Base-by-base conservation (phyloP, 108 stramenopile genomes). In the Cyclotella baltica region DNA sequence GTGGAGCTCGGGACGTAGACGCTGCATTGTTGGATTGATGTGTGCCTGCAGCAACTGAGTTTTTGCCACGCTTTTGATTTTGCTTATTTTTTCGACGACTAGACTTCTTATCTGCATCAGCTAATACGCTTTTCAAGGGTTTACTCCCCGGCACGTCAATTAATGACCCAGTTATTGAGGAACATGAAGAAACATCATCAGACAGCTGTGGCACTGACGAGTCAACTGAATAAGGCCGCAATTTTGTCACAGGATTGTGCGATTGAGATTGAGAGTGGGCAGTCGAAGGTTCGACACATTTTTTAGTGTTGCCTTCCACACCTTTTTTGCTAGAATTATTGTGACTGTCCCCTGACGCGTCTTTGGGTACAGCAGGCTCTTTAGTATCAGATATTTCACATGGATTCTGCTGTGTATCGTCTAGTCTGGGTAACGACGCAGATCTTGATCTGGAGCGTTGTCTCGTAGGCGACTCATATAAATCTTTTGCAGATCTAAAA, bases 151-250 rank as follows among this genome's bases (percentile, higher is more conserved):
- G 53, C 53, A 33, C 53, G 36, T 65, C 64, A 23, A 56, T 37
- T n/a, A 56, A 38, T 35, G 73, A 75, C 22, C 73, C 73, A 22
- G 73, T 36, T 34, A 75, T 53, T 15, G 73, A 75, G 29, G 73
- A 75, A 0, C 63, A 63, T 19, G 63, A 56, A 55, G 73, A 75
- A 0, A 66, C 63, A 56, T 75, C 73, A 65, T 75, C 73, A 37
- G 51, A 75, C 4, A 75, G n/a, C 30, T 75, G 73, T 56, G 73
- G 73, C 62, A 75, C 37, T 40, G 73, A 75, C 37, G 73, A 75
- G 63, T 75, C 73, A 33, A 64, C 53, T 13, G 73, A 75, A 55
- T 75, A 63, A 55, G 73, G 73, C 37, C 73, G 73, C 19, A 37
- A 43, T 28, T 75, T 75, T 20, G 73, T 55, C 23, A 65, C 13